Evolutionary conservation across 441 rosid species (phyloP), one percentile per base, ranked within the genome.

Genomic region (Populus hybrid): DNA sequence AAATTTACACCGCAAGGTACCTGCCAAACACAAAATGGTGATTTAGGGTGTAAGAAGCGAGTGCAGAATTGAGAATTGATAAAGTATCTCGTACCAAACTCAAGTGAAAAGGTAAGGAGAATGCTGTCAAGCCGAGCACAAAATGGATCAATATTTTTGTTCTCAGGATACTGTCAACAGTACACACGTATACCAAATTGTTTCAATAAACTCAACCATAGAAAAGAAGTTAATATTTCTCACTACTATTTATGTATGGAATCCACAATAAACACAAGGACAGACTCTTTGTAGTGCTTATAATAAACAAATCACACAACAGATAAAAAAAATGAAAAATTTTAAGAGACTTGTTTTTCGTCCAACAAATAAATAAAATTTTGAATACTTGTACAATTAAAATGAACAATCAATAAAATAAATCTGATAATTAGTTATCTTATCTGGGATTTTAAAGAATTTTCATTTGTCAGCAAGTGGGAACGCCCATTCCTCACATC

Each of bases 1-100:
- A 93, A 87, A 87, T 85, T 93, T 75, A 84, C 84, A 82, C 97
- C 97, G 80, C 78, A 74, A 76, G 91, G 90, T 69, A 92, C 81
- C 99, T 95, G 91, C 81, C 80, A 84, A 73, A 73, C 30, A 79
- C 67, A 81, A 67, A 69, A 64, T 21, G 38, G 23, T 67, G 23
- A 74, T 69, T 66, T 59, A 14, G 34, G 46, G 20, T 10, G 61
- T 78, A 21, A 46, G 18, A 64, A 50, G 24, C 21, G 30, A 72
- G 50, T 66, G 72, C 40, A 70, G 61, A 72, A 16, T 57, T 42
- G 36, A 54, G 11, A 76, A 40, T 40, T 36, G 64, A 77, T 36
- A 30, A 57, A 73, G 50, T 8, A 69, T 64, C 54, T 18, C n/a
- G 23, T 30, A 2, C 67, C 16, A 61, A 69, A 74, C 50, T 40